A percentile compares a stretch with the other conserved stretches of the same genome.
Evolutionary conservation across 495 filamentous ascomycete species (phyloP).

Genomic region (Lindgomyces ingoldianus): DNA sequence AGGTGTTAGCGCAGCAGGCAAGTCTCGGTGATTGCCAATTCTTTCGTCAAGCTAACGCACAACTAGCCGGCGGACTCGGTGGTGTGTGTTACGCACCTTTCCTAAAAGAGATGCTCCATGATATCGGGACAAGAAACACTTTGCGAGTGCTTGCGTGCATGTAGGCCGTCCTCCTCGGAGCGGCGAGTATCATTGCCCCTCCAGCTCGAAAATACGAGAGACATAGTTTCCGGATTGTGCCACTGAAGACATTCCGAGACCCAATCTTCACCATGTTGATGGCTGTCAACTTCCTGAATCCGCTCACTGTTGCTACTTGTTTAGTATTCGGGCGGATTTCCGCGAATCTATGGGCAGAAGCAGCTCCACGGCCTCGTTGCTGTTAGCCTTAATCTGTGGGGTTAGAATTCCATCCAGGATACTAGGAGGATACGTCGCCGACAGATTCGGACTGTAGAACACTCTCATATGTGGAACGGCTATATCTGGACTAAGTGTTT

Average conservation of each 20-base stretch:
- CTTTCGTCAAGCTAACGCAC: neutral
- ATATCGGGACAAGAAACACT: slow-evolving; percentile 10
- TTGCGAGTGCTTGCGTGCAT: neutral
- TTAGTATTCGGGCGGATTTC: slow-evolving; percentile 12
- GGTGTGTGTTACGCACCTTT: neutral
- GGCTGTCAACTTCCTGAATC: slow-evolving; percentile 5
- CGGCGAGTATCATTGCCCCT: slow-evolving; percentile 1
- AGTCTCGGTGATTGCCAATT: neutral
- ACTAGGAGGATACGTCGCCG: neutral
- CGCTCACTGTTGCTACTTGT: slow-evolving; percentile 4
- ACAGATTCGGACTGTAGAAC: neutral
- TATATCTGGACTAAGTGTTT: neutral
- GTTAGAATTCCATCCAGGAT: neutral
- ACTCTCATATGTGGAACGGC: neutral
- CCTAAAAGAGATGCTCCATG: slow-evolving; percentile 4
- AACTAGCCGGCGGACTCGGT: neutral
- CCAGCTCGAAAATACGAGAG: slow-evolving; percentile 15
- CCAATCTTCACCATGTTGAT: slow-evolving; percentile 11
- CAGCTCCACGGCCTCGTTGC: neutral
- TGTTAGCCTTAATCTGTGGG: neutral
- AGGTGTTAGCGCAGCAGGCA: neutral
- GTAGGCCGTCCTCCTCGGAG: neutral
- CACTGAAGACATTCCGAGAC: neutral
- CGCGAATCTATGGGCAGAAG: neutral
- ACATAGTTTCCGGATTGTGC: neutral